Evolutionary conservation across 2,329 filamentous ascomycete genomes (phyloP), one percentile per base, ranked within the genome.

Genomic region (Fusarium denticulatum): DNA sequence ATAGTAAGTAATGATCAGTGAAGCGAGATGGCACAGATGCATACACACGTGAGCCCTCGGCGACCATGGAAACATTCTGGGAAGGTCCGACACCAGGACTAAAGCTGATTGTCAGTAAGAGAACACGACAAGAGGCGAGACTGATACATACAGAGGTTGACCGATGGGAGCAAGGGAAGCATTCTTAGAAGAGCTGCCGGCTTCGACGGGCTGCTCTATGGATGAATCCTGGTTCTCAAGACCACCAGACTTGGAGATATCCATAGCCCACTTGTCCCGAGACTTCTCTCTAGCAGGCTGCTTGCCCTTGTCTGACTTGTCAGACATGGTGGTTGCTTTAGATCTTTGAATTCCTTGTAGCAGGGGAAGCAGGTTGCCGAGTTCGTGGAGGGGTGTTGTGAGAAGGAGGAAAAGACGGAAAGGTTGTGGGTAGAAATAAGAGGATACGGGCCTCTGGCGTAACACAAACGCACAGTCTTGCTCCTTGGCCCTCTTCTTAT

Each of bases 281-380:
- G 24, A 4, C 14, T 28, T 7, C 20, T 16, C 10, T 18, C 22
- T 16, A 7, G 34, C 13, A 22, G 34, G 20, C 18, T 40, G 15
- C 20, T 28, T 39, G 12, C 32, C 10, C 11, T 22, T 28, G 14
- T n/a, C 6, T 3, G 16, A 6, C 10, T 55, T 28, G 24, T 40
- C 32, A 28, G 50, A 22, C 50, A 55, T 40, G 15, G 14, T 30
- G 50, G 3, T 6, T 28, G 50, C 24, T 40, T 28, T 39, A 5
- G 24, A n/a, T n/a, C 7, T 55, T 55, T 55, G 50, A 55, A 40
- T 40, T 53, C 28, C 24, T 55, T 55, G 24, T 55, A 28, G 34
- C 18, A 55, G 18, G 14, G 7, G 15, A 55, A n/a, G 34, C 7
- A 40, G 20, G 50, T 18, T n/a, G 10, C 34, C 50, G 50, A 40